Evolutionary conservation across 140 eudicot species (phyloP).

Genomic region (Flaveria floridana): DNA sequence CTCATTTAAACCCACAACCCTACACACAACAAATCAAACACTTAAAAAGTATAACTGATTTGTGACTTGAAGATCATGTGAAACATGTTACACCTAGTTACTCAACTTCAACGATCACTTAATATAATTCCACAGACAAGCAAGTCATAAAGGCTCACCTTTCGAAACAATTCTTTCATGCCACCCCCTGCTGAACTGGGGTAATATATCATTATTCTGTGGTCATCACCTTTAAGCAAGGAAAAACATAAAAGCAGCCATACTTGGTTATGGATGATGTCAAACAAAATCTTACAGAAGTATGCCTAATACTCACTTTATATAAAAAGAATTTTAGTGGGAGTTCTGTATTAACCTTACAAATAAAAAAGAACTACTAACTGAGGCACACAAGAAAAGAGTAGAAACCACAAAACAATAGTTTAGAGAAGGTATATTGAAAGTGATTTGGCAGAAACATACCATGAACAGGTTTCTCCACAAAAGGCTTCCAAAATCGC

Average conservation of each 20-base stretch:
- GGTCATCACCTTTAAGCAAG: conserved; percentile 73
- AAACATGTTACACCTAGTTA: conserved; percentile 12
- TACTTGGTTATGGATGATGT: conserved; percentile 28
- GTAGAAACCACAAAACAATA: conserved; percentile 15
- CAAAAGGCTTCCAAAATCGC: conserved; percentile 95
- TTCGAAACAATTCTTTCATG: conserved; percentile 93
- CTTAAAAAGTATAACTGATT: neutral
- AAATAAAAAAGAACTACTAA: conserved; percentile 10
- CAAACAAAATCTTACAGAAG: conserved; percentile 15
- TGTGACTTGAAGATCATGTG: neutral
- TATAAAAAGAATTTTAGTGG: neutral
- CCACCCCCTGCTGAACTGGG: conserved; percentile 99
- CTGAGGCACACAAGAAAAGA: neutral
- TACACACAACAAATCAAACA: neutral
- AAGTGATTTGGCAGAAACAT: conserved; percentile 23
- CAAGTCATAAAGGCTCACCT: conserved; percentile 52
- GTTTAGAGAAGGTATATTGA: neutral
- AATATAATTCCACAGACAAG: conserved; percentile 9
- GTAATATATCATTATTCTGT: conserved; percentile 96
- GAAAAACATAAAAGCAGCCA: conserved; percentile 26
- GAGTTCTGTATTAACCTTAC: conserved; percentile 2
- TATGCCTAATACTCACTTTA: neutral
- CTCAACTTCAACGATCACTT: conserved; percentile 2
- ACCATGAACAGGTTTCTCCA: conserved; percentile 98
- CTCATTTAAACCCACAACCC: no score